These are phyloP conservation scores for Akanthomyces uredinophilus DNA, from an alignment of 2,329 filamentous ascomycete genomes.

Conservation along the genomic window DNA sequence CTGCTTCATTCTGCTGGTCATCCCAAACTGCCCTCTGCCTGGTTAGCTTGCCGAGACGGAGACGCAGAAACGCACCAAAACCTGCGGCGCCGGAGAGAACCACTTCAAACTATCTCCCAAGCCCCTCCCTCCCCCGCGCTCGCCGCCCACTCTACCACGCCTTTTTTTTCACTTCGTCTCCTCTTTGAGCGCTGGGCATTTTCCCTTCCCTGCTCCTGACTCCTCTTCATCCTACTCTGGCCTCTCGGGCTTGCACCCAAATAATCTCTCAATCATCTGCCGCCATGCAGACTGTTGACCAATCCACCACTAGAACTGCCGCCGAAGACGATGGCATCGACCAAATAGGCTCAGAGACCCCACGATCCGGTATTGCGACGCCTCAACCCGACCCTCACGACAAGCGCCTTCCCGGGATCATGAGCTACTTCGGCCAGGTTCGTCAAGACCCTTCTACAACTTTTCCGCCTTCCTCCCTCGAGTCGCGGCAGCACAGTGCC, in stretches of 20 bases:
- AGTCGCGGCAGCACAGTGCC: constrained; percentile 27
- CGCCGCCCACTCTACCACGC: constrained; percentile 5
- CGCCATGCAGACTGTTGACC: constrained; percentile 47
- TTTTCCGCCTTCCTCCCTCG: constrained; percentile 28
- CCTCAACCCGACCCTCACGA: constrained; percentile 90
- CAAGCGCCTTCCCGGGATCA: constrained; percentile 91
- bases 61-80: constrained; percentile 4
- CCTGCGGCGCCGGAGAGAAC: constrained; percentile 8
- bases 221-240: constrained; percentile 15
- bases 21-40: neutral
- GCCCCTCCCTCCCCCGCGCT: constrained; percentile 14
- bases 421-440: constrained; percentile 99
- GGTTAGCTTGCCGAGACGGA: neutral
- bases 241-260: neutral
- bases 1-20: neutral
- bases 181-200: constrained; percentile 1
- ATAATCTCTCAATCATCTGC: constrained; percentile 11
- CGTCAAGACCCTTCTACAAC: constrained; percentile 69
- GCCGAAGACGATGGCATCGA: constrained; percentile 67
- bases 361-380: constrained; percentile 85
- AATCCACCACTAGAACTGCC: constrained; percentile 47
- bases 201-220: neutral
- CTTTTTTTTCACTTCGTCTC: constrained; percentile 3
- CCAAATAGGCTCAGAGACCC: constrained; percentile 78
- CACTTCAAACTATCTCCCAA: constrained; percentile 12